A percentile compares a stretch with the other conserved stretches of the same genome.
These are phyloP conservation scores for Clarkia xantiana DNA, from an alignment of 345 rosid species.

Conservation along the genomic window DNA sequence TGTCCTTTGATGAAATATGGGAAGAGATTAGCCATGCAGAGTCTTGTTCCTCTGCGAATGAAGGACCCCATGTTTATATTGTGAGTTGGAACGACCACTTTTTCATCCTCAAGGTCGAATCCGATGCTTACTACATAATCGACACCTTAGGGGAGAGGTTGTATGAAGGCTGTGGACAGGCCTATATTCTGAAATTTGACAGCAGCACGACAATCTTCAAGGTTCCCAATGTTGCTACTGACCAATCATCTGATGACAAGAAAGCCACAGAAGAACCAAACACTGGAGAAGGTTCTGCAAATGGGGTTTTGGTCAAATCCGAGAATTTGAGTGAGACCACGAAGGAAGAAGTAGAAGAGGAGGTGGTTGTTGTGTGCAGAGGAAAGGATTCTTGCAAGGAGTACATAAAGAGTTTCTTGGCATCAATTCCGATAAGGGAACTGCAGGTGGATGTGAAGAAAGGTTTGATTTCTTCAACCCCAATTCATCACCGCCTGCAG, in stretches of 20 bases:
- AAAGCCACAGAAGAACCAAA: constrained; percentile 17
- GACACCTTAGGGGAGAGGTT: constrained; percentile 97
- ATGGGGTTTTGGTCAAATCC: constrained; percentile 6
- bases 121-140: constrained; percentile 75
- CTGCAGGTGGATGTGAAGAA: constrained; percentile 73
- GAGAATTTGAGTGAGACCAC: constrained; percentile 13
- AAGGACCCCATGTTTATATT: constrained; percentile 53
- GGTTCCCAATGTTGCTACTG: constrained; percentile 13
- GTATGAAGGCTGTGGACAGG: constrained; percentile 87
- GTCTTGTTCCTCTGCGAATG: constrained; percentile 24
- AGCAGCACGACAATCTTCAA: constrained; percentile 35
- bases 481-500: constrained; percentile 74
- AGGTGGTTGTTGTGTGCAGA: constrained; percentile 35
- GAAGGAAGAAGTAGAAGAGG: constrained; percentile 14
- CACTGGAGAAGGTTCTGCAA: constrained; percentile 13
- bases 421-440: constrained; percentile 87
- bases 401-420: constrained; percentile 88
- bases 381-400: constrained; percentile 94
- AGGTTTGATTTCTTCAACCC: constrained; percentile 59
- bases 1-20: constrained; percentile 95
- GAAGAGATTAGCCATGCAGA: constrained; percentile 56
- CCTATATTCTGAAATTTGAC: constrained; percentile 82
- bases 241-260: constrained; percentile 30
- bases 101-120: constrained; percentile 68
- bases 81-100: constrained; percentile 99